A percentile compares a stretch with the other conserved stretches of the same genome.
phyloP scores from a whole-genome alignment of 768 basidiomycete species.

The Suillus spraguei region DNA sequence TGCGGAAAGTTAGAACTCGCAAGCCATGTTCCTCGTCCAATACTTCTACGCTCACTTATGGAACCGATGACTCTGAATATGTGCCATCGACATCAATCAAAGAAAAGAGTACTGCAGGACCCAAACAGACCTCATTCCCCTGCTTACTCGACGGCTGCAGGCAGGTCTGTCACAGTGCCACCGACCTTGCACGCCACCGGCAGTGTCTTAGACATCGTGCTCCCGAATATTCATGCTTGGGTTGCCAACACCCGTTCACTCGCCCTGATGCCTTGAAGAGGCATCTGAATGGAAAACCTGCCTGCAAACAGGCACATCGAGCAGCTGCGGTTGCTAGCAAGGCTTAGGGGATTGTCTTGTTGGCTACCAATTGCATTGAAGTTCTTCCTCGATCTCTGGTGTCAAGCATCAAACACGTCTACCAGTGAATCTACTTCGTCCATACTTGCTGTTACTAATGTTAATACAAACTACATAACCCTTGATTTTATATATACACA shows the following conservation, averaged over 20 bases:
- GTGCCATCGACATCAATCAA: conserved; percentile 1
- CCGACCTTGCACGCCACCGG: conserved; percentile 32
- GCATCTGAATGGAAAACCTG: conserved; percentile 31
- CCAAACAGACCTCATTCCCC: conserved; percentile 22
- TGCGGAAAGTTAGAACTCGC: neutral
- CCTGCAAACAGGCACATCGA: conserved; percentile 29
- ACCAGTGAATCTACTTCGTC: neutral
- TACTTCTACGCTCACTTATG: too few relatives aligned
- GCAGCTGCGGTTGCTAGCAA: conserved; percentile 14
- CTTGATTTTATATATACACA: neutral
- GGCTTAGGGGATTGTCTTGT: neutral
- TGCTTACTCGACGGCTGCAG: conserved; percentile 27
- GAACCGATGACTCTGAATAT: neutral
- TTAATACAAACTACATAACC: neutral
- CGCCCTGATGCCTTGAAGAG: conserved; percentile 35
- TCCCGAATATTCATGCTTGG: conserved; percentile 26
- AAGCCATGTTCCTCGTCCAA: neutral
- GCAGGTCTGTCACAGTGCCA: conserved; percentile 30
- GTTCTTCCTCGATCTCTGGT: neutral
- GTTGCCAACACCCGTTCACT: conserved; percentile 31
- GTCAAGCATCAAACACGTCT: neutral
- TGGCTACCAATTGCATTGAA: neutral
- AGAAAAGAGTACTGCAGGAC: neutral
- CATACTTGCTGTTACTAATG: neutral
- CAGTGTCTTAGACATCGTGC: conserved; percentile 31